These are phyloP conservation scores for Phytophthora nicotianae DNA, from an alignment of 352 stramenopile genomes.

Conservation along the genomic window DNA sequence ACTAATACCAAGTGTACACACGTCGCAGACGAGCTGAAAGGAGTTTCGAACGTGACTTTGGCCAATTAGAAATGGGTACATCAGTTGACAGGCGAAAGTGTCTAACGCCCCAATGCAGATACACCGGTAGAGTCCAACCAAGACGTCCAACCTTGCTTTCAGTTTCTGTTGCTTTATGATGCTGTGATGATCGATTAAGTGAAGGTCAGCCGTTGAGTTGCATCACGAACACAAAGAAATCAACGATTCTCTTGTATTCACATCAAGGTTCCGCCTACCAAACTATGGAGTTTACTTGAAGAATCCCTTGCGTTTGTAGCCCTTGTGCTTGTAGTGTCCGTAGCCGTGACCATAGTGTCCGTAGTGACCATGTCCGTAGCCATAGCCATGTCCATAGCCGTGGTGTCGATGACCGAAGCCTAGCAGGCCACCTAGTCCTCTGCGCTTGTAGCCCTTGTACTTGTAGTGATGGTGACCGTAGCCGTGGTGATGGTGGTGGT, in stretches of 20 bases:
- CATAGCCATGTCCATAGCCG: conserved; percentile 13
- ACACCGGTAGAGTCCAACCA: background rate
- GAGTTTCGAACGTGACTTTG: background rate
- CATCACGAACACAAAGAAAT: conserved; percentile 8
- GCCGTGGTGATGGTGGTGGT: conserved; percentile 26
- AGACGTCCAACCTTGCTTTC: background rate
- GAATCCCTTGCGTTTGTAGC: conserved; percentile 40
- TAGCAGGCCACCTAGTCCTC: conserved; percentile 26
- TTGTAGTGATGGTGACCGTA: conserved; percentile 33
- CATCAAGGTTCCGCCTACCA: background rate
- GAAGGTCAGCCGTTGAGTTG: background rate
- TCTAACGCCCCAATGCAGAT: conserved; percentile 15
- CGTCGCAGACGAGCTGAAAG: conserved; percentile 21
- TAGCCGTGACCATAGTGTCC: conserved; percentile 26
- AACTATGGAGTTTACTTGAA: conserved; percentile 22
- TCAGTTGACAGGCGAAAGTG: background rate
- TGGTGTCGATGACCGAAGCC: conserved; percentile 19
- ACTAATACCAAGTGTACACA: conserved; percentile 28
- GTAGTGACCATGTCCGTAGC: conserved; percentile 23
- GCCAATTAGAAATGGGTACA: conserved; percentile 10
- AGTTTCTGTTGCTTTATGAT: too few species aligned
- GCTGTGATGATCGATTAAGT: too few species aligned
- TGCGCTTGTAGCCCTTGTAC: conserved; percentile 35
- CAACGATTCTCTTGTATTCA: conserved; percentile 3
- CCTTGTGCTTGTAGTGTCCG: conserved; percentile 39